These are phyloP conservation scores for Amniculicola lignicola DNA, from an alignment of 495 filamentous ascomycete species.

Conservation along the genomic window DNA sequence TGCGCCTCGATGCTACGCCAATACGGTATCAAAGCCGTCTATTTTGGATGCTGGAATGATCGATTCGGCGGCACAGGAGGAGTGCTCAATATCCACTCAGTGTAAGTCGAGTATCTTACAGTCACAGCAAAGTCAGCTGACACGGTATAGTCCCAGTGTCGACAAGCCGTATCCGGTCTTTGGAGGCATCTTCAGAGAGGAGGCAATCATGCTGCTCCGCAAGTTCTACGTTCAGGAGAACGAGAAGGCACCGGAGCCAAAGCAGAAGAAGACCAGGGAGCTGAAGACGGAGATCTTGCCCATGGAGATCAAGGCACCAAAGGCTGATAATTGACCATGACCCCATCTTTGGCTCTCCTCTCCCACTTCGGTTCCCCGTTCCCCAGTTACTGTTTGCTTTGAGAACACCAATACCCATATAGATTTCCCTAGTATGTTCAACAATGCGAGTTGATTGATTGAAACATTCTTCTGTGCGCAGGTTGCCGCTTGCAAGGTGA, in stretches of 20 bases:
- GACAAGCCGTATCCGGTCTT: slow-evolving; percentile 71
- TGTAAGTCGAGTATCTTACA: slow-evolving; percentile 46
- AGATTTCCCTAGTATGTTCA: too few relatives aligned
- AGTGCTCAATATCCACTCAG: slow-evolving; percentile 78
- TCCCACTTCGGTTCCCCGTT: not conserved
- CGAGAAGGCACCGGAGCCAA: slow-evolving; percentile 68
- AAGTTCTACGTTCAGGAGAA: slow-evolving; percentile 98
- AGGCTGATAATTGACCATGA: too few relatives aligned
- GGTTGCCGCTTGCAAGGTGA: too few relatives aligned
- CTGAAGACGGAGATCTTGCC: slow-evolving; percentile 52
- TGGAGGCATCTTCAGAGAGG: slow-evolving; percentile 79
- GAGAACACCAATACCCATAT: too few relatives aligned
- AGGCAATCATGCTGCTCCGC: slow-evolving; percentile 84
- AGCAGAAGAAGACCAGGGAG: slow-evolving; percentile 52
- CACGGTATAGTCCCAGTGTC: slow-evolving; percentile 48
- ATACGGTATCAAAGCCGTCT: slow-evolving; percentile 75
- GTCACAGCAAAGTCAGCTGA: not conserved
- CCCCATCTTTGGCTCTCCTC: not conserved
- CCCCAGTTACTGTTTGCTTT: not conserved
- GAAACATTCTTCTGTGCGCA: too few relatives aligned
- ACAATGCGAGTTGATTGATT: too few relatives aligned
- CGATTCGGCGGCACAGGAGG: slow-evolving; percentile 94
- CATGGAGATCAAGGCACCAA: slow-evolving; percentile 28
- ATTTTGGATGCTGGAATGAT: slow-evolving; percentile 92
- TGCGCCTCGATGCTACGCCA: slow-evolving; percentile 91